Conservation (phyloP, 768 basidiomycete genomes). For the Mycena venus region DNA sequence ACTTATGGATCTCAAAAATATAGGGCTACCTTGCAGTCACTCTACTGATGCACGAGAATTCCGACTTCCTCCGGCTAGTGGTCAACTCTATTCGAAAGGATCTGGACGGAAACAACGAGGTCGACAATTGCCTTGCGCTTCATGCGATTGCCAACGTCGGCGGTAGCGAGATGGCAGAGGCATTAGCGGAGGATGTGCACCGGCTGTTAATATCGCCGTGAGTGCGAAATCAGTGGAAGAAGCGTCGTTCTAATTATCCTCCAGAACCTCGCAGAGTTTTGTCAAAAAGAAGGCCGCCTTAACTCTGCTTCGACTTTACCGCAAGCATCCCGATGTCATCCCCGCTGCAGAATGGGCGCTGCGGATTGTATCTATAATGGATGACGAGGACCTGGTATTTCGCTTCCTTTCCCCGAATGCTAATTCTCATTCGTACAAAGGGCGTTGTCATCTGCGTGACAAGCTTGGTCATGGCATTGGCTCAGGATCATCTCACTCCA, state of each 20-base stretch:
- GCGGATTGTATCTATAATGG: slow-evolving; percentile 95
- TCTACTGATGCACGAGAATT: slow-evolving; percentile 98
- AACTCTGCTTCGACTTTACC: slow-evolving; percentile 91
- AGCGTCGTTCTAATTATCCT: slow-evolving; percentile 30
- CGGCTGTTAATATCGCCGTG: slow-evolving; percentile 95
- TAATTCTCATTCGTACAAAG: slow-evolving; percentile 52
- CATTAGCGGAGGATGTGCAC: slow-evolving; percentile 93
- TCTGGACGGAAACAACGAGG: slow-evolving; percentile 92
- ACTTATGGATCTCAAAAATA: not conserved
- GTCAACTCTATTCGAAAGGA: slow-evolving; percentile 99
- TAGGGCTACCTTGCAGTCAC: slow-evolving; percentile 99
- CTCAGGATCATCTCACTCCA: slow-evolving; percentile 93
- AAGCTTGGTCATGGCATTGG: slow-evolving; percentile 92
- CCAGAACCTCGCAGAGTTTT: slow-evolving; percentile 92
- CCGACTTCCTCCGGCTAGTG: slow-evolving; percentile 94
- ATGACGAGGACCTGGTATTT: slow-evolving; percentile 86
- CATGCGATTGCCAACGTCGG: slow-evolving; percentile 99
- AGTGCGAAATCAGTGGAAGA: slow-evolving; percentile 38
- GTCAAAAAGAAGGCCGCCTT: slow-evolving; percentile 99
- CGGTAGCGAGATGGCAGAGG: slow-evolving; percentile 98
- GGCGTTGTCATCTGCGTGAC: slow-evolving; percentile 96
- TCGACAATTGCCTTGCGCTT: slow-evolving; percentile 95
- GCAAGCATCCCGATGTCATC: slow-evolving; percentile 96
- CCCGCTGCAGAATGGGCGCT: slow-evolving; percentile 96
- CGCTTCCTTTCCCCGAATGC: slow-evolving; percentile 2